Evolutionary conservation across 768 basidiomycete genomes (phyloP), one percentile per base, ranked within the genome.

Genomic region (Lentinula sp.): DNA sequence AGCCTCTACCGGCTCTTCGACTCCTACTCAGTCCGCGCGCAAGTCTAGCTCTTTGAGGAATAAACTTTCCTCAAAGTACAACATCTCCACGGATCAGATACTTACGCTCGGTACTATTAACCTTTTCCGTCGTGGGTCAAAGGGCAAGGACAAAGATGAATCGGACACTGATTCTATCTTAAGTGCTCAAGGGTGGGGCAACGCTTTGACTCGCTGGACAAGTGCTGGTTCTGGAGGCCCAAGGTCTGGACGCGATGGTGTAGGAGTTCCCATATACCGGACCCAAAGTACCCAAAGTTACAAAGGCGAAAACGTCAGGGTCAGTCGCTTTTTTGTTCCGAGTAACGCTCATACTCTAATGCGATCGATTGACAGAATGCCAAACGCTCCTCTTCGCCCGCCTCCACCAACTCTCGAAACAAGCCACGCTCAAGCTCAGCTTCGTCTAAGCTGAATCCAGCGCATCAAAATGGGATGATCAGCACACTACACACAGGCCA

Each of bases 51-150:
- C 37, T 10, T 28, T 35, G 50, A 51, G 60, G 21, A 35, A 23
- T 9, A 57, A 23, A 49, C 32, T 32, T 9, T 40, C 35, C 52
- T 21, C 32, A 11, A 46, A 23, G 28, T 50, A 35, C 46, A 62
- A 43, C 45, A 43, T 56, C 28, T 31, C 58, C 13, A 63, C 64
- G 21, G 75, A 75, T 39, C 71, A 75, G 40, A 56, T 73, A 15
- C 62, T 73, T 21, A 65, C 71, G 8, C 61, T 72, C 16, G 68
- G 71, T 18, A 59, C 69, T 34, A 71, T 64, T 49, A 66, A 69
- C 3, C 61, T 78, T 54, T 71, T 75, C 63, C 68, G 72, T 50
- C 46, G 56, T 10, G 37, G 49, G 13, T 23, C 54, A 40, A 56
- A 57, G 35, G 54, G 49, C 28, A 42, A 43, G 43, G 52, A 63